phyloP scores from a whole-genome alignment of 2,329 filamentous ascomycete genomes.

The Sphaerulina vaccinii region DNA sequence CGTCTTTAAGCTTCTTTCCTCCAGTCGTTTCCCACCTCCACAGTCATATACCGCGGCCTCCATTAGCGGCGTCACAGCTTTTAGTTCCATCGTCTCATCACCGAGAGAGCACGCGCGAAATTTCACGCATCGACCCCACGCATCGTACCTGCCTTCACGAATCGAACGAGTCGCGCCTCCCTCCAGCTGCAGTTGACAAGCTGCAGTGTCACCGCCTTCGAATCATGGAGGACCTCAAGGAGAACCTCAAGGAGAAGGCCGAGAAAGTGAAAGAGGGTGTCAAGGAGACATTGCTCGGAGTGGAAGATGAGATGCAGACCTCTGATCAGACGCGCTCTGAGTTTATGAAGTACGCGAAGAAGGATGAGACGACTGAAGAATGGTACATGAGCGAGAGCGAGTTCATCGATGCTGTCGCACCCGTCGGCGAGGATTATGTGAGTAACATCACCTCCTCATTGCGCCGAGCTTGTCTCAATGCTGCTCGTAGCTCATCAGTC shows the following conservation, averaged over 20 bases:
- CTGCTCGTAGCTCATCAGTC: background rate
- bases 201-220: slow-evolving; percentile 34
- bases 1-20: no score
- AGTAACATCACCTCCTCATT: slow-evolving; percentile 22
- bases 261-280: slow-evolving; percentile 8
- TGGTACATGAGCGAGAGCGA: slow-evolving; percentile 78
- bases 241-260: slow-evolving; percentile 5
- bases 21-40: background rate
- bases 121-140: background rate
- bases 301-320: slow-evolving; percentile 53
- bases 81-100: background rate
- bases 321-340: slow-evolving; percentile 72
- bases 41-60: background rate
- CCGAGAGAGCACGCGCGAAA: background rate
- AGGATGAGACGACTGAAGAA: slow-evolving; percentile 73
- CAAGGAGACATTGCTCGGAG: slow-evolving; percentile 8
- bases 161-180: slow-evolving; percentile 1
- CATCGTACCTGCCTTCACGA: background rate
- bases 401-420: slow-evolving; percentile 88
- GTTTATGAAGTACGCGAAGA: slow-evolving; percentile 73
- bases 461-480: background rate
- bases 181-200: slow-evolving; percentile 16
- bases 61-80: background rate
- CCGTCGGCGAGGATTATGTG: slow-evolving; percentile 84
- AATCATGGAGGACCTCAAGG: slow-evolving; percentile 30